These are phyloP conservation scores for Ceratocystis lukuohia DNA, from an alignment of 2,329 filamentous ascomycete genomes.

Conservation along the genomic window DNA sequence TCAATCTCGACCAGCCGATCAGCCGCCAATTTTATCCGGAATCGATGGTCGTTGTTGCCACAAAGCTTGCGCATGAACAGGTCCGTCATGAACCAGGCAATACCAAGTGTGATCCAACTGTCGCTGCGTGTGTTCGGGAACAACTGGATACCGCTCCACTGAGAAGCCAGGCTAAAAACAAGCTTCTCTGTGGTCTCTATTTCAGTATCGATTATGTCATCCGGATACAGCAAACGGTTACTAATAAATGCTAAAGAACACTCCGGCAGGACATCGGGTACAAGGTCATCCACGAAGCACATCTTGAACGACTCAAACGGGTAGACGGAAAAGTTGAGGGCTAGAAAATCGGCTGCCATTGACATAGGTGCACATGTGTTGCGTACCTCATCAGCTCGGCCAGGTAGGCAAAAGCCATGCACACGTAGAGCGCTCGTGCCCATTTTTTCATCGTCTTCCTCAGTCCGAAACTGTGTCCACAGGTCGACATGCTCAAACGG, in stretches of 20 bases:
- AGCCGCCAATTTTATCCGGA: slow-evolving; percentile 71
- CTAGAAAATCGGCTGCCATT: slow-evolving; percentile 80
- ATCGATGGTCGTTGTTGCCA: slow-evolving; percentile 89
- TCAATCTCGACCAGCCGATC: slow-evolving; percentile 75
- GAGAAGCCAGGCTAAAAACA: slow-evolving; percentile 71
- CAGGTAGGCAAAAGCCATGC: slow-evolving; percentile 80
- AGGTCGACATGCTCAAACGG: slow-evolving; percentile 91
- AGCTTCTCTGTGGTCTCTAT: slow-evolving; percentile 68
- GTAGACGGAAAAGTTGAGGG: slow-evolving; percentile 76
- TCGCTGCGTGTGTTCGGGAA: slow-evolving; percentile 70
- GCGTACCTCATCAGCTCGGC: slow-evolving; percentile 64
- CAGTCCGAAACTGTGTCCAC: slow-evolving; percentile 69
- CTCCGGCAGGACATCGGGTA: slow-evolving; percentile 59
- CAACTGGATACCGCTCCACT: slow-evolving; percentile 91
- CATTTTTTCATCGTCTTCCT: slow-evolving; percentile 82
- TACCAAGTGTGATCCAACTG: slow-evolving; percentile 78
- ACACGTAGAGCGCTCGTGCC: slow-evolving; percentile 79
- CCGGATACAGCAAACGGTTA: slow-evolving; percentile 69
- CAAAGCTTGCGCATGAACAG: slow-evolving; percentile 81
- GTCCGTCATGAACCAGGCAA: slow-evolving; percentile 90
- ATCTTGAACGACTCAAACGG: slow-evolving; percentile 87
- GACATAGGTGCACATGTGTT: slow-evolving; percentile 80
- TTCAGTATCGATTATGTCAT: slow-evolving; percentile 73
- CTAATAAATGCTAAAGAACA: slow-evolving; percentile 82
- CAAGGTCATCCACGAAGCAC: slow-evolving; percentile 84